Evolutionary conservation across 345 rosid species (phyloP).

Genomic region (Fremontodendron californicum): DNA sequence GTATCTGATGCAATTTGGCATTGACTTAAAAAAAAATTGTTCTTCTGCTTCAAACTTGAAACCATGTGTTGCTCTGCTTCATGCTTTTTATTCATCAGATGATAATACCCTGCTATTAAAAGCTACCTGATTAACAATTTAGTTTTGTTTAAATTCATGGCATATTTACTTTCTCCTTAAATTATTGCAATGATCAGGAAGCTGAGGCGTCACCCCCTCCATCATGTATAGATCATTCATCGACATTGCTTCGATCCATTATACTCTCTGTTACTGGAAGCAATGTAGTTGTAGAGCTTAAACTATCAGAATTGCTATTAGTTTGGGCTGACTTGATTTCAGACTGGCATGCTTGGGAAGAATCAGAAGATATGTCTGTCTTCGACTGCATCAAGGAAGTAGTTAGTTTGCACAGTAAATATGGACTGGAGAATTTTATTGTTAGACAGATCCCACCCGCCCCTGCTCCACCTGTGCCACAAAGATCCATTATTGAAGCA

Average conservation of each 20-base stretch:
- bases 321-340: constrained; percentile 78
- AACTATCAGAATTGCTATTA: constrained; percentile 50
- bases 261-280: constrained; percentile 52
- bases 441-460: constrained; percentile 46
- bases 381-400: constrained; percentile 80
- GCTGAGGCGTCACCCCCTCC: constrained; percentile 38
- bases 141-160: neutral
- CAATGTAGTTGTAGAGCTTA: constrained; percentile 44
- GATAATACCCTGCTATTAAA: neutral
- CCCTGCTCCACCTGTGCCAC: constrained; percentile 72
- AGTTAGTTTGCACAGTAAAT: constrained; percentile 49
- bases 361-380: constrained; percentile 72
- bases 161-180: constrained; percentile 16
- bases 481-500: constrained; percentile 63
- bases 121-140: neutral
- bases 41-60: neutral
- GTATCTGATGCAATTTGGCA: neutral
- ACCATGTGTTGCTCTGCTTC: constrained; percentile 5
- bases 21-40: neutral
- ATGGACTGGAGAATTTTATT: constrained; percentile 49
- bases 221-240: constrained; percentile 63
- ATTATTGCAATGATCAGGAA: constrained; percentile 38
- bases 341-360: constrained; percentile 89
- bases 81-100: neutral
- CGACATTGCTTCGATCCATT: constrained; percentile 53